Percentiles rank a stretch among this genome's conserved stretches.
These are phyloP conservation scores for Musa itinerans DNA, from an alignment of 176 grass and related monocot species.

Conservation along the genomic window DNA sequence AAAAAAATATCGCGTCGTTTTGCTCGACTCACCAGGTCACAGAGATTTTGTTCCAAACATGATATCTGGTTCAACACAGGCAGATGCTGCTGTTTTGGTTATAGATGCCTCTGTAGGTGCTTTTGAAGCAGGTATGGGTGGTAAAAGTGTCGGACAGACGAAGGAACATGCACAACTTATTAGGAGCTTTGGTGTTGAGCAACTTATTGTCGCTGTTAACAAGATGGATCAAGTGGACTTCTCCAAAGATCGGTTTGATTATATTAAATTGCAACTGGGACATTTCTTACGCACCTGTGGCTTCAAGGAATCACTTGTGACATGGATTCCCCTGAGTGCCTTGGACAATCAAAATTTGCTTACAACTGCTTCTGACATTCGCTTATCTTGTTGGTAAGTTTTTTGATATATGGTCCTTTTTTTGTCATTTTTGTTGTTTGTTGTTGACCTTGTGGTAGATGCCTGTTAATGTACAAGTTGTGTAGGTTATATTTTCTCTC, in stretches of 20 bases:
- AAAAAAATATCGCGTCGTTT: conserved; percentile 58
- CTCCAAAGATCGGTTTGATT: conserved; percentile 55
- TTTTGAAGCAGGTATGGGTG: conserved; percentile 84
- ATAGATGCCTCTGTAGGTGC: conserved; percentile 70
- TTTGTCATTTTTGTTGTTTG: background rate
- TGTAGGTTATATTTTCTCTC: background rate
- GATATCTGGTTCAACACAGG: conserved; percentile 71
- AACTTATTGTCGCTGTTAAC: conserved; percentile 79
- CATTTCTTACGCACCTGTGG: conserved; percentile 74
- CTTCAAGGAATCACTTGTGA: conserved; percentile 55
- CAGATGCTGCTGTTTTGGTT: conserved; percentile 79
- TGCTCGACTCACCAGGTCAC: conserved; percentile 77
- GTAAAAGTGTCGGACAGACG: conserved; percentile 60
- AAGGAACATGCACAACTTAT: conserved; percentile 83
- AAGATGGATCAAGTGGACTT: conserved; percentile 76
- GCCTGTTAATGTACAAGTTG: background rate
- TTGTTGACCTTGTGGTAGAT: background rate
- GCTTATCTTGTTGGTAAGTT: conserved; percentile 69
- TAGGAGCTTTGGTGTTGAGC: conserved; percentile 81
- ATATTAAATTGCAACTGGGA: conserved; percentile 49
- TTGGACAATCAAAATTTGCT: conserved; percentile 78
- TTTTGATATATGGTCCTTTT: background rate
- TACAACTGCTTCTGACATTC: conserved; percentile 40
- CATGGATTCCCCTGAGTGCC: conserved; percentile 73
- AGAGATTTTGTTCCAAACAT: conserved; percentile 95